Base-by-base conservation (phyloP, 257 asterid species). In the Galeopsis tetrahit region DNA sequence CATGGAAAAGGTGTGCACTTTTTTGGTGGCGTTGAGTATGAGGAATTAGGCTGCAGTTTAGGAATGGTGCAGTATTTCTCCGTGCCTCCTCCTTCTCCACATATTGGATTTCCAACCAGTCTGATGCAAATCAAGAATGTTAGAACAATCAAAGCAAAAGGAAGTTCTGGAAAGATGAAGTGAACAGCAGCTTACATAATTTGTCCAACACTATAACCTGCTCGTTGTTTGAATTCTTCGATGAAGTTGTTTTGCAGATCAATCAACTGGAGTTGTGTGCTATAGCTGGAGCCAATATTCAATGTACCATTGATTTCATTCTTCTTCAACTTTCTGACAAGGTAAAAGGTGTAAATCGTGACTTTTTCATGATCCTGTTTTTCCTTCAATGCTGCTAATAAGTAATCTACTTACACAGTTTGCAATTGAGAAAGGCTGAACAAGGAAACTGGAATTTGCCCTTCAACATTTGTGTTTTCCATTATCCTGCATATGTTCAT, bases 351-450 rank as follows among this genome's bases (percentile, higher is more conserved):
- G 17, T 62, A 60, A 42, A 55, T 32, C 28, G 13, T 28, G 6
- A 5, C 10, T 48, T 53, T 17, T 44, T 36, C 56, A 63, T 56
- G 56, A 17, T 31, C 38, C 2, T 31, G 6, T 46, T 11, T 11
- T 4, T 46, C 53, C 17, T 28, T 1, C 5, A 7, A 14, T 52
- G 33, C 58, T 52, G 58, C 58, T 52, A 52, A 52, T 14, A 14
- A 52, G 32, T 52, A 14, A 52, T 32, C 31, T 67, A 76, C 91
- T 84, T 73, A 92, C 98, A 92, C 90, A 73, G 85, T 85, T 74
- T 92, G 96, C 89, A 92, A 66, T 74, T 88, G 92, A 71, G 44
- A 51, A 70, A 83, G 90, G 76, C 84, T 71, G 73, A 92, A 92
- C 72, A 92, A 56, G 31, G 80, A 58, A 13, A 14, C 73, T 28